A percentile compares a stretch with the other conserved stretches of the same genome.
These are phyloP conservation scores for Trichosporon inkin DNA, from an alignment of 1,284 basidiomycete species.

Conservation along the genomic window DNA sequence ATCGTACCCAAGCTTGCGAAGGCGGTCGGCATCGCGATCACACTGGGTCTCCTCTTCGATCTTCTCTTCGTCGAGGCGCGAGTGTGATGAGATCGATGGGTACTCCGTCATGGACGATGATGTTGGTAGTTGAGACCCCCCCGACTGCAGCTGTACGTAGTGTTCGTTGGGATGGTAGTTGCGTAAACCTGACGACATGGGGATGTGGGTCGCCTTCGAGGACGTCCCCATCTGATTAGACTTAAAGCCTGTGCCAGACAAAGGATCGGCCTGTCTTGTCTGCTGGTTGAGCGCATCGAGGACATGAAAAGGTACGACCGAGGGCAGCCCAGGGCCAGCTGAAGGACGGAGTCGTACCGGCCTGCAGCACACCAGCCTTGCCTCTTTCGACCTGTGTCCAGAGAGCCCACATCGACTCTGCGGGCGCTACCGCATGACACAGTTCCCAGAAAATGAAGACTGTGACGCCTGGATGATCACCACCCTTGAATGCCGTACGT, in stretches of 20 bases:
- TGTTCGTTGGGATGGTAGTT: not conserved
- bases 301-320: not conserved
- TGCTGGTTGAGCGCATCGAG: not conserved
- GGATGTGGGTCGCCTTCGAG: not conserved
- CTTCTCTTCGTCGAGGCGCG: not conserved
- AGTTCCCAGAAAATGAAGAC: too few species aligned
- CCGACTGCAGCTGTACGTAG: not conserved
- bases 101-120: not conserved
- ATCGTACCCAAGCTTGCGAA: constrained; percentile 45
- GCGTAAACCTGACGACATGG: not conserved
- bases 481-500: too few species aligned
- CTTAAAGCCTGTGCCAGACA: not conserved
- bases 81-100: not conserved
- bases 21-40: constrained; percentile 36
- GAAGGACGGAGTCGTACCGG: not conserved
- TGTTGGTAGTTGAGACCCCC: not conserved
- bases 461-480: too few species aligned
- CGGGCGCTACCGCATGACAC: too few species aligned
- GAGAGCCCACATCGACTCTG: too few species aligned
- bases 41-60: constrained; percentile 19
- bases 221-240: not conserved
- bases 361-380: too few species aligned
- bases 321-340: not conserved
- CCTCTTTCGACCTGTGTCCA: too few species aligned
- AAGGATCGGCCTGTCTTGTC: not conserved